Percentiles rank a stretch among this genome's conserved stretches.
phyloP scores from a whole-genome alignment of 768 basidiomycete species.

The Tylopilus subfusipes region DNA sequence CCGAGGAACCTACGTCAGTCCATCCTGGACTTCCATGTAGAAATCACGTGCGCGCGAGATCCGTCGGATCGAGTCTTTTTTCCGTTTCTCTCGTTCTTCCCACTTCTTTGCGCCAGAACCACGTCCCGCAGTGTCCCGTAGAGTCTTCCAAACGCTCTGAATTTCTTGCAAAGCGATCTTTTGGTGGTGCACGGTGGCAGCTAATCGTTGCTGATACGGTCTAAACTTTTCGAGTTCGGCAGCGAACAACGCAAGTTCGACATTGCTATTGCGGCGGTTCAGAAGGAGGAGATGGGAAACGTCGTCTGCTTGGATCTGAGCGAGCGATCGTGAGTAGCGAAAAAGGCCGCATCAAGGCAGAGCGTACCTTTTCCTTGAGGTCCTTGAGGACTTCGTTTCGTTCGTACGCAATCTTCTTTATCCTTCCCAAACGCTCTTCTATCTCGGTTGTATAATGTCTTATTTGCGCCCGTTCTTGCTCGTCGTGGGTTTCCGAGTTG shows the following conservation, averaged over 20 bases:
- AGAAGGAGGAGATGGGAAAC: constrained; percentile 92
- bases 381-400: constrained; percentile 86
- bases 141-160: constrained; percentile 62
- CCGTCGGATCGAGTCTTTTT: constrained; percentile 68
- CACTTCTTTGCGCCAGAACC: constrained; percentile 73
- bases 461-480: constrained; percentile 66
- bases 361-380: constrained; percentile 85
- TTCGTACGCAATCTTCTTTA: constrained; percentile 84
- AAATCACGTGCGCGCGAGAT: constrained; percentile 76
- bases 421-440: constrained; percentile 69
- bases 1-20: constrained; percentile 60
- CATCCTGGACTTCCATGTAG: constrained; percentile 85
- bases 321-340: neutral
- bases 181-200: constrained; percentile 76
- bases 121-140: constrained; percentile 73
- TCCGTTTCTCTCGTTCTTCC: constrained; percentile 77
- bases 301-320: constrained; percentile 90
- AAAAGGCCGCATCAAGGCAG: neutral
- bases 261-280: constrained; percentile 78
- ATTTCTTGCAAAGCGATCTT: constrained; percentile 72
- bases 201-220: constrained; percentile 81
- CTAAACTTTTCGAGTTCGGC: constrained; percentile 94
- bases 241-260: constrained; percentile 86
- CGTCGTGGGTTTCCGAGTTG: constrained; percentile 57
- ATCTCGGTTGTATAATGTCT: constrained; percentile 65